Conservation (phyloP, 768 basidiomycete genomes). For the Lyophyllum semitale region DNA sequence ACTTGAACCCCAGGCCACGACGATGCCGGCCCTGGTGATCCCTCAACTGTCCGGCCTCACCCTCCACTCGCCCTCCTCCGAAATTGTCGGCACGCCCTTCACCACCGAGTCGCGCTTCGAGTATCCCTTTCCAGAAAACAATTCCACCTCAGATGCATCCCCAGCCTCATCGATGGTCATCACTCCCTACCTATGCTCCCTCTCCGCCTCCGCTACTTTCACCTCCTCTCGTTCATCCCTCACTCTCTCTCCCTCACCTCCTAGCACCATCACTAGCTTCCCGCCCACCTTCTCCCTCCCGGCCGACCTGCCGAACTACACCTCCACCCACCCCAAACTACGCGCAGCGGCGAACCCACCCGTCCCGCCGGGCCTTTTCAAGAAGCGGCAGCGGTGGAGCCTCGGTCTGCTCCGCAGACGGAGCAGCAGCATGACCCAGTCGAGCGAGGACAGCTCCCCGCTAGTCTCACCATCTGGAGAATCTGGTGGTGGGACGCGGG, state of each 20-base stretch:
- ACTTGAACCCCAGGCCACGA: not conserved
- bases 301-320: constrained; percentile 9
- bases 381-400: constrained; percentile 26
- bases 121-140: constrained; percentile 28
- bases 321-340: constrained; percentile 25
- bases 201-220: constrained; percentile 2
- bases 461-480: not conserved
- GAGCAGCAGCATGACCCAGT: not conserved
- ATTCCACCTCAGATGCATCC: not conserved
- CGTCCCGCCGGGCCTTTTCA: constrained; percentile 28
- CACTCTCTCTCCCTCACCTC: constrained; percentile 14
- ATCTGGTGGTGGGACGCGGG: too few species aligned
- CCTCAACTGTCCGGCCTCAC: constrained; percentile 1
- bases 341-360: constrained; percentile 21
- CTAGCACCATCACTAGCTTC: constrained; percentile 9
- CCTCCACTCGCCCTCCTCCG: constrained; percentile 28
- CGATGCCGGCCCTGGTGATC: not conserved
- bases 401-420: constrained; percentile 15
- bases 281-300: constrained; percentile 13
- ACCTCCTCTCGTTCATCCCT: constrained; percentile 9
- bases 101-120: constrained; percentile 30
- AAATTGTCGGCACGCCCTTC: constrained; percentile 36
- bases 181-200: constrained; percentile 11
- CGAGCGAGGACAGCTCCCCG: not conserved
- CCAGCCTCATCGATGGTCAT: constrained; percentile 3